Evolutionary conservation across 495 filamentous ascomycete genomes (phyloP), one percentile per base, ranked within the genome.

Genomic region (Polyplosphaeria fusca): DNA sequence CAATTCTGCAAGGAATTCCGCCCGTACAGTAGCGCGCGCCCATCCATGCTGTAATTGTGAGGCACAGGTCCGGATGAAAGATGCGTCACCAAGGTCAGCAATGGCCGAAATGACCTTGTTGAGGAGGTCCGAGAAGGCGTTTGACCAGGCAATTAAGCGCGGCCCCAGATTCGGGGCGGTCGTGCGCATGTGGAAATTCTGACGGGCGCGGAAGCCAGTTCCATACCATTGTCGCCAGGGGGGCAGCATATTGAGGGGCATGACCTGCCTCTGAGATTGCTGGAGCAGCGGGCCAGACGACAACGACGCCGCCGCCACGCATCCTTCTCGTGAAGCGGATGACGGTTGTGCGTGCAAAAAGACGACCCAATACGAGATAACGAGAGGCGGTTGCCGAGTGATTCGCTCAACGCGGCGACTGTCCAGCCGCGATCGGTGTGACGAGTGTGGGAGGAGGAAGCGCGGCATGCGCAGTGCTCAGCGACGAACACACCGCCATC

Each of bases 1-100:
- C 11, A 19, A 22, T 12, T 30, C 47, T 60, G 50, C 57, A 48
- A 54, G 45, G 49, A 19, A 60, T 47, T 47, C 39, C 55, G 47
- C 24, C 24, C 19, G 18, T 59, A 47, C 47, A 51, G 39, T 35
- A 35, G 30, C 30, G 30, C 30, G 7, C 30, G 7, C 30, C 14
- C n/a, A n/a, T n/a, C n/a, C 30, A 14, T 35, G 30, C 7, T 35
- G 30, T 35, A 7, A 7, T 7, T 7, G 30, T 14, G 14, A 35
- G 14, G 30, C 14, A 7, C 30, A 16, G 40, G 28, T 40, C 55
- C 40, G 48, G 55, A 47, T 22, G 46, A 52, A 59, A 22, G 42
- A 41, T 51, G 47, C 44, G 16, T 51, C 26, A 28, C 19, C 12
- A 19, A 37, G 22, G 55, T 50, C 55, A 50, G 55, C 55, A 50